Base-by-base conservation (phyloP, 2,329 filamentous ascomycete species). In the Spiromastix sp. region DNA sequence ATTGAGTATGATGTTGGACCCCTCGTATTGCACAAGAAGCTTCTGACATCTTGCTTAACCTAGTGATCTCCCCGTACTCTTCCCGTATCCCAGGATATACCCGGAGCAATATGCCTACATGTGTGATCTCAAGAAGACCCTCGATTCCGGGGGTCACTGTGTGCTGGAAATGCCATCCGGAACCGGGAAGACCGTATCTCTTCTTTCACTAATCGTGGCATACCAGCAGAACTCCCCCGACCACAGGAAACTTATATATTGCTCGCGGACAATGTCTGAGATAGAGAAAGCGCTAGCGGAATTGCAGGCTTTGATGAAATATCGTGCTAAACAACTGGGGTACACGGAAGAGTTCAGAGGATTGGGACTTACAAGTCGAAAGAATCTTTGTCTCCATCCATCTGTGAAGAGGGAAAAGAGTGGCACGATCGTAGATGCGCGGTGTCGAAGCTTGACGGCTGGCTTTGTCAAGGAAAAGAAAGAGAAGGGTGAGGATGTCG, bases 101-200 rank as follows among this genome's bases (percentile, higher is more conserved):
- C 76, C 81, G 43, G 77, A 81, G 58, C 77, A 81, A 66, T 79
- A 80, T 78, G 74, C 73, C 57, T 74, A 87, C 65, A 87, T 87
- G 82, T 84, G 79, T 56, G 82, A 85, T 67, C 74, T 87, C 60
- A 87, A 87, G 59, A 74, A 68, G 59, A 96, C 91, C 13, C 79
- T 98, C 52, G 91, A 98, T 70, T 82, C 81, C 13, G 85, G 85
- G 34, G 93, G 91, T 42, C 86, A 98, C 63, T 95, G 87, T 59
- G 89, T 98, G 15, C 66, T 98, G 49, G 91, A 98, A 65, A 98
- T 98, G 91, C 91, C 91, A 60, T 98, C 91, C 40, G 91, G 91
- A 28, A 98, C 91, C 16, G 91, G 91, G 42, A 98, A 98, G 68
- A 98, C 91, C 0, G 84, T 98, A 17, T 95, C 91, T 7, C 70